Conservation (phyloP, 129 eudicot genomes). For the Escallonia herrerae region DNA sequence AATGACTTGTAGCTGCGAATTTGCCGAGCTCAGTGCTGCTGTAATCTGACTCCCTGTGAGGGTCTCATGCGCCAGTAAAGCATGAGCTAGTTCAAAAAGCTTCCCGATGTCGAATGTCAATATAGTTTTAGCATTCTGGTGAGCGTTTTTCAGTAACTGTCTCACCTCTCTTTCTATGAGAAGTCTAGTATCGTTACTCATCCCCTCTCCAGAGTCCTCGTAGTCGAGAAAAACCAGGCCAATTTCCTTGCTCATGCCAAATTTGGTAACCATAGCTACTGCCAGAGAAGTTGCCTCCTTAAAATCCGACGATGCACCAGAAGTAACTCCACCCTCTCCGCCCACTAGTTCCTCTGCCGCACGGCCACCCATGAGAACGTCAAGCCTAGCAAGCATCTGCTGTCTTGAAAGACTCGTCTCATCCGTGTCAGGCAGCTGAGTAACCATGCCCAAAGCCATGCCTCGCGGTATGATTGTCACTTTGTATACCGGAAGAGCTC, state of each 20-base stretch:
- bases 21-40: too few species aligned
- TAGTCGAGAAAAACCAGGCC: slow-evolving; percentile 74
- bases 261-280: slow-evolving; percentile 76
- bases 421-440: slow-evolving; percentile 74
- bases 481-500: slow-evolving; percentile 83
- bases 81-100: slow-evolving; percentile 66
- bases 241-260: slow-evolving; percentile 80
- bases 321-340: slow-evolving; percentile 72
- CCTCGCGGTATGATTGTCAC: slow-evolving; percentile 95
- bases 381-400: slow-evolving; percentile 83
- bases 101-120: slow-evolving; percentile 44
- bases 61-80: slow-evolving; percentile 70
- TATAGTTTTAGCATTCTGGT: slow-evolving; percentile 58
- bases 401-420: slow-evolving; percentile 62
- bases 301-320: slow-evolving; percentile 77
- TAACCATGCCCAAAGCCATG: slow-evolving; percentile 77
- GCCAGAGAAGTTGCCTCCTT: slow-evolving; percentile 68
- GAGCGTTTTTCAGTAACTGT: slow-evolving; percentile 52
- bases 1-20: too few species aligned
- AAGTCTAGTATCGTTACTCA: slow-evolving; percentile 81
- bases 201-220: slow-evolving; percentile 73
- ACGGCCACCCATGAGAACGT: slow-evolving; percentile 84
- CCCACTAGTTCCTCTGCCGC: slow-evolving; percentile 87
- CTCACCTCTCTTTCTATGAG: slow-evolving; percentile 64
- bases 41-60: slow-evolving; percentile 58